Conservation (phyloP, 371 early-diverging fungal species). For the Blakeslea trispora region DNA sequence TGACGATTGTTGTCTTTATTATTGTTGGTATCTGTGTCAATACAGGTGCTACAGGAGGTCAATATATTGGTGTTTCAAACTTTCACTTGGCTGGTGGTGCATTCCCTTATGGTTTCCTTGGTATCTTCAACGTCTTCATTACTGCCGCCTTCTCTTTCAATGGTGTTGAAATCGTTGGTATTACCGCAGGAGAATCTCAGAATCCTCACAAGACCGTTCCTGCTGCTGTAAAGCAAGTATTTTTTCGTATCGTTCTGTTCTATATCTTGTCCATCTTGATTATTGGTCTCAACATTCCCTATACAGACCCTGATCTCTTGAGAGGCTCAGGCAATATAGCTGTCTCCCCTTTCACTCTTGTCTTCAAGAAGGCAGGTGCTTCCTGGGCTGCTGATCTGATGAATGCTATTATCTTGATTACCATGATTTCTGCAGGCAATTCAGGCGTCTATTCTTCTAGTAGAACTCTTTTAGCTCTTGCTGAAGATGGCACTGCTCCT, state of each 20-base stretch:
- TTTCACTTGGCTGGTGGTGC: constrained; percentile 68
- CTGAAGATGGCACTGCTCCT: constrained; percentile 69
- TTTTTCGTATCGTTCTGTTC: constrained; percentile 74
- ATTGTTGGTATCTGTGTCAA: constrained; percentile 72
- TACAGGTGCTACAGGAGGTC: constrained; percentile 42
- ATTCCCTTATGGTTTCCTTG: constrained; percentile 69
- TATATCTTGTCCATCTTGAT: constrained; percentile 70
- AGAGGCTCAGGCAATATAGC: constrained; percentile 43
- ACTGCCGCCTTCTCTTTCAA: constrained; percentile 84
- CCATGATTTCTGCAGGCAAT: constrained; percentile 73
- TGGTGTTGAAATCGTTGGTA: constrained; percentile 76
- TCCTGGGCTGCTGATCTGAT: constrained; percentile 66
- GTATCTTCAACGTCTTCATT: constrained; percentile 64
- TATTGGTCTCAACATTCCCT: constrained; percentile 69
- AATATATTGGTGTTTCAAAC: constrained; percentile 50
- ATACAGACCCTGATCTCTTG: constrained; percentile 52
- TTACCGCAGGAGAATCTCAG: constrained; percentile 69
- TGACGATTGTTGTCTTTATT: constrained; percentile 66
- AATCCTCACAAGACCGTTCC: constrained; percentile 72
- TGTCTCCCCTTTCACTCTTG: constrained; percentile 72
- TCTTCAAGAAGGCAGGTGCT: constrained; percentile 67
- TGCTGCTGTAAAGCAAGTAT: constrained; percentile 68
- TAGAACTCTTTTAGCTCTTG: constrained; percentile 66
- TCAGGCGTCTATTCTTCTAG: constrained; percentile 72
- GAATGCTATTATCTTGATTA: constrained; percentile 73